Evolutionary conservation across 768 basidiomycete species (phyloP), one percentile per base, ranked within the genome.

Genomic region (Kondoa subrosea): DNA sequence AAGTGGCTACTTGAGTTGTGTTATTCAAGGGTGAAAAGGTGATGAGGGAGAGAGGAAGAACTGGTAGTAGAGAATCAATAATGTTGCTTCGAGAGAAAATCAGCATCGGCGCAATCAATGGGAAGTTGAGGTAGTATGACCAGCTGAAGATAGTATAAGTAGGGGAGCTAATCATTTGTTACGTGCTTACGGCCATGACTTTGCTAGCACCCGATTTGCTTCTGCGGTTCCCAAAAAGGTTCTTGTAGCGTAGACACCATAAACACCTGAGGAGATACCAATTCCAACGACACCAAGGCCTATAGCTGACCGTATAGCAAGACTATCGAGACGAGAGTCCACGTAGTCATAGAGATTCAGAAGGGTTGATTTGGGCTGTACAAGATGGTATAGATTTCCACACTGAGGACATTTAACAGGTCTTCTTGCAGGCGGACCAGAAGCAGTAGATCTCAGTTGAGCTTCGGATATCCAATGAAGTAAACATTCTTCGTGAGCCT

Each of bases 401-500:
- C 61, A 63, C n/a, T 63, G 61, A 27, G 61, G 61, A 33, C 61
- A 63, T 17, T 16, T 32, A 3, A 63, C 61, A 27, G 61, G 26
- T 27, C 29, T 4, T 3, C 29, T 17, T 3, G 12, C 4, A 12
- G 58, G 8, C 8, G n/a, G 30, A 4, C 30, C 61, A 3, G 61
- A 31, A 31, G 40, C 40, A 21, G 14, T 63, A 32, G 61, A 32
- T 63, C 61, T n/a, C 3, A 12, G 14, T 33, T 63, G 61, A 3
- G 27, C 14, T 32, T 63, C 61, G 21, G 61, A 3, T 27, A 63
- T 63, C 61, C 61, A 63, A 32, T 63, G 26, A 21, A 63, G n/a
- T 12, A 63, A n/a, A 32, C 61, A 63, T 3, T 27, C 14, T 32
- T 63, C 61, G 61, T 63, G 61, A 3, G 61, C 61, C 40, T 50